phyloP scores from a whole-genome alignment of 2,329 filamentous ascomycete genomes.

The Thermomyces lanuginosus region DNA sequence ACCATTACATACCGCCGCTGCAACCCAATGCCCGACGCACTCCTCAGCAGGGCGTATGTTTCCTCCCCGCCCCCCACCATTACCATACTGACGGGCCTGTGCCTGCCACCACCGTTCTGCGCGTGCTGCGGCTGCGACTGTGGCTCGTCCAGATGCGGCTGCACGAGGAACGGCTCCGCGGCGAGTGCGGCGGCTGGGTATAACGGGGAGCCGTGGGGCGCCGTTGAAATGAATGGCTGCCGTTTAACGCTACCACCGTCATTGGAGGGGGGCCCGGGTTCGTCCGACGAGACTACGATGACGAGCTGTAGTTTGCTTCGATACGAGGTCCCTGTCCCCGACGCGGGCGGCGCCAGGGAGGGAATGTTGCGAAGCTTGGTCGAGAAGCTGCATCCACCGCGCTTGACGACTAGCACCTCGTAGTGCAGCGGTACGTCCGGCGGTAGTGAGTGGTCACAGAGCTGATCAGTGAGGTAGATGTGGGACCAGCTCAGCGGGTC shows the following conservation, averaged over 20 bases:
- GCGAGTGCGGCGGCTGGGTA: constrained; percentile 17
- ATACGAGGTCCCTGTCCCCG: constrained; percentile 25
- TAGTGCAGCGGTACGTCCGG: constrained; percentile 37
- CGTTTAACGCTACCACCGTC: constrained; percentile 1
- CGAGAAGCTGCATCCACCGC: constrained; percentile 72
- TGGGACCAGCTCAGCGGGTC: constrained; percentile 48
- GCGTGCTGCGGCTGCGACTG: constrained; percentile 58
- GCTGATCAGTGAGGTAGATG: constrained; percentile 57
- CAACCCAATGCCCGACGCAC: constrained; percentile 54
- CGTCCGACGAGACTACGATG: constrained; percentile 52
- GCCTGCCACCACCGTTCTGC: constrained; percentile 49
- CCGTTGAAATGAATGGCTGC: constrained; percentile 1
- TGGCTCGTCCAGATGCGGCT: constrained; percentile 63
- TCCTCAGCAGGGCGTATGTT: constrained; percentile 46
- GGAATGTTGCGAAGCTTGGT: constrained; percentile 77
- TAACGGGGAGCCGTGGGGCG: constrained; percentile 15
- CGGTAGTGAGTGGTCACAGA: constrained; percentile 41
- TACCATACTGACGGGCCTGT: constrained; percentile 62
- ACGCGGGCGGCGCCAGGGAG: constrained; percentile 50
- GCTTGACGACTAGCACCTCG: constrained; percentile 65
- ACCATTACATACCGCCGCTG: constrained; percentile 63
- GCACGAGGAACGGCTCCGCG: constrained; percentile 29
- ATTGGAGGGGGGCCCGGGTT: constrained; percentile 18
- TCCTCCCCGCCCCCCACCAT: constrained; percentile 60
- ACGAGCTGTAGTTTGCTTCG: constrained; percentile 57